Base-by-base conservation (phyloP, 352 stramenopile genomes). In the Pythium phragmitis region DNA sequence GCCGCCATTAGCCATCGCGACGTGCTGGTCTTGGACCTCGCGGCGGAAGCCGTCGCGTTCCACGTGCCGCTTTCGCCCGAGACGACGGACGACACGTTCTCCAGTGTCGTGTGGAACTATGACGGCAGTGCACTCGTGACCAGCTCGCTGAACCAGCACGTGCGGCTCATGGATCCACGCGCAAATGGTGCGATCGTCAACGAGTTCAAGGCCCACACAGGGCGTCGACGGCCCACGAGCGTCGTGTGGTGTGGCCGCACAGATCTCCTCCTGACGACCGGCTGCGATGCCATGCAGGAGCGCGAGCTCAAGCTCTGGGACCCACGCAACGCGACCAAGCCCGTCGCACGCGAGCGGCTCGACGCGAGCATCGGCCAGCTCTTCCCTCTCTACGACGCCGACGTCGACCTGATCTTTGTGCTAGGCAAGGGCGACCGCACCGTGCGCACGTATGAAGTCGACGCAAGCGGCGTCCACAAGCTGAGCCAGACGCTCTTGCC, bases 271-370 rank as follows among this genome's bases (percentile, higher is more conserved):
- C 30, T 89, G 26, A 90, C 83, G 4, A 76, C 73, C 12, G 84
- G 86, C 13, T 85, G 75, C 52, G 79, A 88, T 53, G 61, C 57
- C 9, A 79, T 89, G 74, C 83, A 90, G 50, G 84, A 92, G 52
- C 63, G 82, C 3, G 86, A 94, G 53, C 60, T 94, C 12, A 91
- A 91, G 65, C 65, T 94, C 7, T 94, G 83, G 86, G 86, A 94
- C 19, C 62, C 72, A 26, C 76, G 84, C n/a, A 71, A 82, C 39
- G 54, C 88, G 8, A 39, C 77, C 37, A 58, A 45, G n/a, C 70
- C 77, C 8, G 51, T 92, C 47, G 74, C 81, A 53, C 76, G 84
- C 12, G 83, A 92, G 65, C 80, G 84, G 0, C 65, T 94, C 14
- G 80, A 86, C 36, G 72, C 75, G n/a, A 75, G 77, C 46, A 82